These are phyloP conservation scores for Nemophila menziesii DNA, from an alignment of 257 asterid genomes.

Conservation along the genomic window DNA sequence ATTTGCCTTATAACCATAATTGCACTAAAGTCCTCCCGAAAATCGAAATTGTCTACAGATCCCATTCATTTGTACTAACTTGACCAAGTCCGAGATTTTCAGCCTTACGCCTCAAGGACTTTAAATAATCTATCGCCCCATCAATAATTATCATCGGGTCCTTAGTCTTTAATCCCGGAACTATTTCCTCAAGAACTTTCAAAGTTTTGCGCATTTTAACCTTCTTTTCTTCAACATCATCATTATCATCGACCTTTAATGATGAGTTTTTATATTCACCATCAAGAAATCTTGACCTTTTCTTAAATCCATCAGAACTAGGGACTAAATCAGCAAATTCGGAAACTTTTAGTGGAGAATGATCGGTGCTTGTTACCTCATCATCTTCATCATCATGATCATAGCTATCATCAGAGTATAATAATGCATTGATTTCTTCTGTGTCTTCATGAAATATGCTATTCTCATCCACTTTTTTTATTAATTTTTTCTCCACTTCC, in stretches of 20 bases:
- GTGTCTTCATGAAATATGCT: conserved; percentile 36
- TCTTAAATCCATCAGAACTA: conserved; percentile 32
- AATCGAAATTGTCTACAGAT: conserved; percentile 19
- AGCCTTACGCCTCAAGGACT: conserved; percentile 47
- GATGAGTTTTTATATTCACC: conserved; percentile 51
- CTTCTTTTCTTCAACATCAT: conserved; percentile 34
- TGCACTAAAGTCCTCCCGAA: conserved; percentile 18
- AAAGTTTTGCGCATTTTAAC: conserved; percentile 33
- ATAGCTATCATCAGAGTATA: conserved; percentile 38
- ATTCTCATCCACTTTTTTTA: conserved; percentile 30
- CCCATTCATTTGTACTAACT: conserved; percentile 1
- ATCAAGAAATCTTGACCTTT: conserved; percentile 56
- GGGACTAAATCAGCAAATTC: conserved; percentile 41
- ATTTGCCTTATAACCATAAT: conserved; percentile 20
- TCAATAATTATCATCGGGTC: conserved; percentile 61
- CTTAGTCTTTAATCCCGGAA: conserved; percentile 39
- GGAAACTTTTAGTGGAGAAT: conserved; percentile 20
- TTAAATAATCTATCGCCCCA: conserved; percentile 49
- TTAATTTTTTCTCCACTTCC: conserved; percentile 15
- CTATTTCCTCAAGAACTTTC: conserved; percentile 35
- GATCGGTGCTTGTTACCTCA: conserved; percentile 66
- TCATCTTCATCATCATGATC: conserved; percentile 35
- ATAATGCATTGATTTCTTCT: conserved; percentile 66
- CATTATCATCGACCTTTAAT: conserved; percentile 17
- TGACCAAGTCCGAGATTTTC: conserved; percentile 21